These are phyloP conservation scores for Cystobasidiaceae sp. DNA, from an alignment of 1,284 basidiomycete species.

Conservation along the genomic window DNA sequence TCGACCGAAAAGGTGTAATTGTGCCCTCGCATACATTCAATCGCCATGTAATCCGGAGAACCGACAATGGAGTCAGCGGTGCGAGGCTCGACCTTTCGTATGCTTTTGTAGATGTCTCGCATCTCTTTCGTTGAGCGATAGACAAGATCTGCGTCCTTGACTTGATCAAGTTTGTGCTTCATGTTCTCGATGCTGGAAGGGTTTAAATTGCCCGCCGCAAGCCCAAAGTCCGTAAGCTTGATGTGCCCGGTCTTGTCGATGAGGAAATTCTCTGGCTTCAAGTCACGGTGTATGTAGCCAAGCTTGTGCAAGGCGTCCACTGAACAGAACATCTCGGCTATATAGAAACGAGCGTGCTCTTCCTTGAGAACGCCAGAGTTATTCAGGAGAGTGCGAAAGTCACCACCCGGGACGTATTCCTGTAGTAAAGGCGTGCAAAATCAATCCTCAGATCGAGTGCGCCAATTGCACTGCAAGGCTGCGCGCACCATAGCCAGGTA, in stretches of 20 bases:
- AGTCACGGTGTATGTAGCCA: conserved; percentile 93
- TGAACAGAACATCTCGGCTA: conserved; percentile 88
- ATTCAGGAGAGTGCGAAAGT: conserved; percentile 89
- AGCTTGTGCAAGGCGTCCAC: conserved; percentile 89
- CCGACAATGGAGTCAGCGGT: conserved; percentile 98
- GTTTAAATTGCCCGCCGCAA: conserved; percentile 93
- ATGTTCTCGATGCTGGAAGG: conserved; percentile 92
- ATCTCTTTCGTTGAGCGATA: conserved; percentile 91
- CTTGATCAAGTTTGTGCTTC: conserved; percentile 92
- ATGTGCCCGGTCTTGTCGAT: conserved; percentile 94
- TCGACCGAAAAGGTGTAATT: conserved; percentile 94
- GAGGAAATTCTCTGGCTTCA: conserved; percentile 99
- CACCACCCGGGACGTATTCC: conserved; percentile 94
- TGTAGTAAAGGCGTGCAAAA: conserved; percentile 26
- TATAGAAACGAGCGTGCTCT: conserved; percentile 90
- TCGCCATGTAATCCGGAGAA: conserved; percentile 78
- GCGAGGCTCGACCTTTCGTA: conserved; percentile 82
- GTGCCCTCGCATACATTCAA: conserved; percentile 71
- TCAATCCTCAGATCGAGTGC: neutral
- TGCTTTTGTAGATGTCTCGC: conserved; percentile 87
- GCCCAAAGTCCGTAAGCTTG: conserved; percentile 96
- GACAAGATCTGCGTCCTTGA: conserved; percentile 86
- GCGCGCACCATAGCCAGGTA: conserved; percentile 76
- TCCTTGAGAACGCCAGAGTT: conserved; percentile 95
- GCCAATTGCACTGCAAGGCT: neutral